A percentile compares a stretch with the other conserved stretches of the same genome.
phyloP scores from a whole-genome alignment of 2,329 filamentous ascomycete genomes.

The Dactylellina leptospora region DNA sequence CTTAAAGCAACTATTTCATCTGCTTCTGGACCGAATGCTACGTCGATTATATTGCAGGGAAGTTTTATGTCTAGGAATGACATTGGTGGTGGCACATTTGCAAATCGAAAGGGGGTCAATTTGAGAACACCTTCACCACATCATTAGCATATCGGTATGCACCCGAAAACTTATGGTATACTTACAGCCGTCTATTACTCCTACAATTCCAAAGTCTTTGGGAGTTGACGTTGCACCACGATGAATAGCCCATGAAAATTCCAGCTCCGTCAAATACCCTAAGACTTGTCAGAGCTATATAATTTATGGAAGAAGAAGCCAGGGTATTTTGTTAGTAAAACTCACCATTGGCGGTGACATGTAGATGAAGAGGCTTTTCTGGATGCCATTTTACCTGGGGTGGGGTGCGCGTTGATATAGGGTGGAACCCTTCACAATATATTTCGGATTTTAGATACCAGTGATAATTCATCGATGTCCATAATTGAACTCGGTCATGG shows the following conservation, averaged over 20 bases:
- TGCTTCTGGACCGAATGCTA: constrained; percentile 74
- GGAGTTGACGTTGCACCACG: constrained; percentile 63
- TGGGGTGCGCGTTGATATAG: background rate
- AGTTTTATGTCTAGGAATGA: constrained; percentile 76
- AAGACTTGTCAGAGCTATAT: background rate
- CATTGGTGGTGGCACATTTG: constrained; percentile 94
- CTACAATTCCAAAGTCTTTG: constrained; percentile 81
- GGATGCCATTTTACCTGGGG: constrained; percentile 73
- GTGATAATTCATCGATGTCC: constrained; percentile 97
- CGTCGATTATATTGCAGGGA: constrained; percentile 73
- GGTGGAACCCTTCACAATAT: constrained; percentile 15
- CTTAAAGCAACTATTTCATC: constrained; percentile 77
- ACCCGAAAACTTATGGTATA: background rate
- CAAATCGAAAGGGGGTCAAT: constrained; percentile 81
- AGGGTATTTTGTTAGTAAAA: constrained; percentile 41
- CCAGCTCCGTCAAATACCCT: constrained; percentile 61
- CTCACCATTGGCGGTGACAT: constrained; percentile 66
- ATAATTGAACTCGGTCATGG: constrained; percentile 80
- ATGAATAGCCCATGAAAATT: constrained; percentile 68
- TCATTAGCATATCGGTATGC: constrained; percentile 47
- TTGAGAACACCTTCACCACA: constrained; percentile 66
- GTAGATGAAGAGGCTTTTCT: constrained; percentile 78
- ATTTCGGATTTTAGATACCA: constrained; percentile 98
- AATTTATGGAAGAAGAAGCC: constrained; percentile 52
- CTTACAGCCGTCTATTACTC: constrained; percentile 81